These are phyloP conservation scores for Fusarium sp. DNA, from an alignment of 2,329 filamentous ascomycete genomes.

Conservation along the genomic window DNA sequence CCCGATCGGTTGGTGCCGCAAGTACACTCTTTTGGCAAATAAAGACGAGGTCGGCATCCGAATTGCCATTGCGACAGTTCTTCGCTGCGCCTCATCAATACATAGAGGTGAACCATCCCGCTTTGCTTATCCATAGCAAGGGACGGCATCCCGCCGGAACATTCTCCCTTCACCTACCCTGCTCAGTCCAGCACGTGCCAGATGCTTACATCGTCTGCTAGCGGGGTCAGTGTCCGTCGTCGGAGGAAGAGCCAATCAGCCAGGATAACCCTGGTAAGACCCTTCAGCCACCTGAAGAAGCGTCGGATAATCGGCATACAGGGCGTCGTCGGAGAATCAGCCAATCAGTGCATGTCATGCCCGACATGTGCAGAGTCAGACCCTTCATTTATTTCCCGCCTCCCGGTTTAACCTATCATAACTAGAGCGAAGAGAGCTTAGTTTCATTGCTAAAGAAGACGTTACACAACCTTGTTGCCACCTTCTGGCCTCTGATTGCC, in stretches of 20 bases:
- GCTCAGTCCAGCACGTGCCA: not conserved
- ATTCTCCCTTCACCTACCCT: not conserved
- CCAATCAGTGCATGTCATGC: not conserved
- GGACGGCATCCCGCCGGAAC: not conserved
- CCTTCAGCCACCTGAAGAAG: not conserved
- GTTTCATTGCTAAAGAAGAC: not conserved
- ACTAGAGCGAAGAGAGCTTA: not conserved
- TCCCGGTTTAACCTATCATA: not conserved
- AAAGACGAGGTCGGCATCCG: not conserved
- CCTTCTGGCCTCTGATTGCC: not conserved
- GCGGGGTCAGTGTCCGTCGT: not conserved
- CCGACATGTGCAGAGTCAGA: not conserved
- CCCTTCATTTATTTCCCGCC: not conserved
- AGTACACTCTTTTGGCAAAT: not conserved
- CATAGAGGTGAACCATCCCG: not conserved
- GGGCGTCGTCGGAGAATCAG: not conserved
- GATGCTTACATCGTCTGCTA: not conserved
- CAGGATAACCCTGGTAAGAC: not conserved
- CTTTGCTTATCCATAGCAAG: not conserved
- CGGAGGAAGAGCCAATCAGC: not conserved
- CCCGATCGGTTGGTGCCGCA: not conserved
- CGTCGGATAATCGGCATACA: not conserved
- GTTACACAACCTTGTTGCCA: not conserved
- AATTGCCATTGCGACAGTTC: not conserved
- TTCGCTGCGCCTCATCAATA: not conserved